Base-by-base conservation (phyloP, 306 rosid species). In the Nissolia schottii region DNA sequence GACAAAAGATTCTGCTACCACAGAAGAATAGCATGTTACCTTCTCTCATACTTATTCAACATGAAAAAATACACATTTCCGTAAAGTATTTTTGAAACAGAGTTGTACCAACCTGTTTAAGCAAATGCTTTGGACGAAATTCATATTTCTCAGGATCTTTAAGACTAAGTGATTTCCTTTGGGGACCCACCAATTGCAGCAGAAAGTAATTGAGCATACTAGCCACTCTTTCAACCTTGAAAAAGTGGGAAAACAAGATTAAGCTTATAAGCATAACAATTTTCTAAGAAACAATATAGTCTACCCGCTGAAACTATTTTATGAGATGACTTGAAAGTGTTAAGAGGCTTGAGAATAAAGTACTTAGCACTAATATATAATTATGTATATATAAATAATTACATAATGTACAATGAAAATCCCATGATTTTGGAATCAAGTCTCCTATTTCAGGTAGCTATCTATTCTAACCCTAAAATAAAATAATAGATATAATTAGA, bases 131-230 rank as follows among this genome's bases (percentile, higher is more conserved):
- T 51, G 99, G 99, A 64, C 96, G 96, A 74, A 95, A 95, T 77
- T 95, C 99, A 55, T 91, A 95, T 71, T 95, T 95, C 80, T 89
- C 97, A 14, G 99, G 99, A 79, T 89, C 99, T 82, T 95, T 95
- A 87, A 95, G 87, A 73, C 81, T 88, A 67, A 95, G 99, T 7
- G 97, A 91, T 85, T 75, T 95, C 78, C 97, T 87, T 74, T 95
- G 99, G 53, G 99, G 99, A 67, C 99, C 99, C 71, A 89, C 99
- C 74, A 95, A 86, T 84, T 95, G 99, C 77, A 91, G 79, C 73
- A 95, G 83, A 84, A 95, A 95, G 63, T 95, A 95, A 88, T 92
- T 95, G 78, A 95, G 97, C 99, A 95, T 95, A 81, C 99, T 92
- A 55, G 99, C 99, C 71, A 95, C 99, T 79, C 99, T 84, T 64